phyloP scores from a whole-genome alignment of 495 filamentous ascomycete species.

The Xylaria cubensis region DNA sequence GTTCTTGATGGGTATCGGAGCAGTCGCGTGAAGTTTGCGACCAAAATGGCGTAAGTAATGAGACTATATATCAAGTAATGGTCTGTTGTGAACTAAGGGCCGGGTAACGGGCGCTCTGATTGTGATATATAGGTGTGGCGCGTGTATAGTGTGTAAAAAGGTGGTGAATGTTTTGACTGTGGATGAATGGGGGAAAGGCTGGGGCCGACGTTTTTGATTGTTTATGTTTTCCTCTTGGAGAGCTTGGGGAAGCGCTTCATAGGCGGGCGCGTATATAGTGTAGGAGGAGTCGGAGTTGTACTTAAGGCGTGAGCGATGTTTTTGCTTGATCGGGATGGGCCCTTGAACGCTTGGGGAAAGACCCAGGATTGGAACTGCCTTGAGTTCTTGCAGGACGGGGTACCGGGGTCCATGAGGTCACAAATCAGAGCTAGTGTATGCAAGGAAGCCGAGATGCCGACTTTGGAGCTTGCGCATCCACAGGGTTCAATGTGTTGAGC shows the following conservation, averaged over 20 bases:
- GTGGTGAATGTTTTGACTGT: slow-evolving; percentile 39
- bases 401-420: neutral
- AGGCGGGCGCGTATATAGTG: slow-evolving; percentile 5
- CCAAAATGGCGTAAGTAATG: slow-evolving; percentile 35
- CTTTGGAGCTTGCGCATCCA: neutral
- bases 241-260: slow-evolving; percentile 14
- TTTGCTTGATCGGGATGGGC: slow-evolving; percentile 19
- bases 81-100: slow-evolving; percentile 30
- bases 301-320: neutral
- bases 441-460: neutral
- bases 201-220: slow-evolving; percentile 20
- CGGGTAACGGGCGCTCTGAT: slow-evolving; percentile 4
- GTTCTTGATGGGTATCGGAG: slow-evolving; percentile 26
- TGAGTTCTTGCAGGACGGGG: neutral
- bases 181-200: slow-evolving; percentile 19
- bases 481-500: neutral
- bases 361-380: slow-evolving; percentile 2
- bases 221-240: slow-evolving; percentile 30
- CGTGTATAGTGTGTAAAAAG: slow-evolving; percentile 30
- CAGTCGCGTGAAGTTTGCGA: slow-evolving; percentile 45
- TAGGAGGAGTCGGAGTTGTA: neutral
- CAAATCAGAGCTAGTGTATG: neutral
- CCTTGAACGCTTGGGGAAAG: slow-evolving; percentile 18
- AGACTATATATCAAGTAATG: slow-evolving; percentile 26
- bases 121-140: slow-evolving; percentile 27